Conservation (phyloP, 164 flowering plant genomes). For the Protea cynaroides region DNA sequence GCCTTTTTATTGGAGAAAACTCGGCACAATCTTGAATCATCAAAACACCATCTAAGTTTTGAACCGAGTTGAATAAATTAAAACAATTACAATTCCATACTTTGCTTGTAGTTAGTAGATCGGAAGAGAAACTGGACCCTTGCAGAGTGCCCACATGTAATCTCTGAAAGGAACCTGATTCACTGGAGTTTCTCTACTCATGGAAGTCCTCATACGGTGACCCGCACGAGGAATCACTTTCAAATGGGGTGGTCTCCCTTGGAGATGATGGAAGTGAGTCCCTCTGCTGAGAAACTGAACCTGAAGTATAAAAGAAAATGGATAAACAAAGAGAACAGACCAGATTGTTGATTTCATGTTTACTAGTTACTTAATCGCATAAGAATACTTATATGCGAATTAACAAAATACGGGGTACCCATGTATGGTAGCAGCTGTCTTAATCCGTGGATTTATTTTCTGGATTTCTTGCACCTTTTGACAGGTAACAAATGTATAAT, state of each 20-base stretch:
- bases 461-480: too few species aligned
- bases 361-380: too few species aligned
- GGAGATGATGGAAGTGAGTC: constrained; percentile 67
- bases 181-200: constrained; percentile 22
- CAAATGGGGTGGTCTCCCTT: constrained; percentile 56
- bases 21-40: constrained; percentile 6
- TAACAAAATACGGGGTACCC: too few species aligned
- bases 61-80: constrained; percentile 19
- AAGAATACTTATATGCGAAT: too few species aligned
- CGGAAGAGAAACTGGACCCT: background rate
- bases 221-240: constrained; percentile 71
- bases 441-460: too few species aligned
- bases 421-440: too few species aligned
- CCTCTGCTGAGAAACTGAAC: constrained; percentile 58
- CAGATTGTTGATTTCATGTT: background rate
- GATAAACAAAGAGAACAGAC: background rate
- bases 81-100: constrained; percentile 6
- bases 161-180: background rate
- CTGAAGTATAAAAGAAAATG: constrained; percentile 26
- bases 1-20: constrained; percentile 9
- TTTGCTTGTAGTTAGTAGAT: constrained; percentile 5
- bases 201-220: constrained; percentile 78
- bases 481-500: too few species aligned
- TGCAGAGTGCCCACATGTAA: background rate
- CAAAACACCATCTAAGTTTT: constrained; percentile 3